These are phyloP conservation scores for Achlya hypogyna DNA, from an alignment of 352 stramenopile genomes.

Conservation along the genomic window DNA sequence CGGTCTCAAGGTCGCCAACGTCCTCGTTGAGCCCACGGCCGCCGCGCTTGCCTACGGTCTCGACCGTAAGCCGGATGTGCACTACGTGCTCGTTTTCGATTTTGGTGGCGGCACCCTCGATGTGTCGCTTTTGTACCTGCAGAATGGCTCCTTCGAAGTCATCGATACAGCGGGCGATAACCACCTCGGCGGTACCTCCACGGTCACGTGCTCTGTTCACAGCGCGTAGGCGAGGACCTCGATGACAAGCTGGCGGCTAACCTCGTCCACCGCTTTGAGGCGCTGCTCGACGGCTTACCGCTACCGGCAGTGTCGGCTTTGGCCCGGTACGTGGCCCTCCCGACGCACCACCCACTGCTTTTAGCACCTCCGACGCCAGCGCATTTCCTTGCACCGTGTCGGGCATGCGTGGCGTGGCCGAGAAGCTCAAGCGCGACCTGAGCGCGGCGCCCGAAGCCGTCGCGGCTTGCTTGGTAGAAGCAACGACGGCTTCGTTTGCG, in stretches of 20 bases:
- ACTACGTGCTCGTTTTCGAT: constrained; percentile 95
- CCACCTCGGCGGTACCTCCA: constrained; percentile 44
- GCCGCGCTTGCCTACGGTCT: constrained; percentile 93
- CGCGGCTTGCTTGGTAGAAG: constrained; percentile 30
- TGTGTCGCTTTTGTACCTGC: constrained; percentile 88
- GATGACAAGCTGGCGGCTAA: constrained; percentile 86
- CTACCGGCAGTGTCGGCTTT: background rate
- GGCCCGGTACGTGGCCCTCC: background rate
- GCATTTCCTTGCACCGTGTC: constrained; percentile 39
- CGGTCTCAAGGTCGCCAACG: constrained; percentile 38
- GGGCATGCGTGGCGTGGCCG: constrained; percentile 43
- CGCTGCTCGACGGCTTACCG: constrained; percentile 24
- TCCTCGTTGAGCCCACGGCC: constrained; percentile 87
- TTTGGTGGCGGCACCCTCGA: constrained; percentile 92
- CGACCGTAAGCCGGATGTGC: constrained; percentile 86
- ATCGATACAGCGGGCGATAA: constrained; percentile 92
- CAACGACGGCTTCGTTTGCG: background rate
- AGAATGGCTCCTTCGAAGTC: constrained; percentile 93
- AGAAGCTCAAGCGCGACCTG: constrained; percentile 45
- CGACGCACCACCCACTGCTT: background rate
- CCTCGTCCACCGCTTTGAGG: constrained; percentile 76
- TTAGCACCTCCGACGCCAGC: constrained; percentile 18
- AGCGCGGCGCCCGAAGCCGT: constrained; percentile 25
- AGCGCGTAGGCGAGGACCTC: constrained; percentile 76
- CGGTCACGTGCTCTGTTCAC: background rate